Base-by-base conservation (phyloP, 2,329 filamentous ascomycete species). In the Hypocreales sp. region DNA sequence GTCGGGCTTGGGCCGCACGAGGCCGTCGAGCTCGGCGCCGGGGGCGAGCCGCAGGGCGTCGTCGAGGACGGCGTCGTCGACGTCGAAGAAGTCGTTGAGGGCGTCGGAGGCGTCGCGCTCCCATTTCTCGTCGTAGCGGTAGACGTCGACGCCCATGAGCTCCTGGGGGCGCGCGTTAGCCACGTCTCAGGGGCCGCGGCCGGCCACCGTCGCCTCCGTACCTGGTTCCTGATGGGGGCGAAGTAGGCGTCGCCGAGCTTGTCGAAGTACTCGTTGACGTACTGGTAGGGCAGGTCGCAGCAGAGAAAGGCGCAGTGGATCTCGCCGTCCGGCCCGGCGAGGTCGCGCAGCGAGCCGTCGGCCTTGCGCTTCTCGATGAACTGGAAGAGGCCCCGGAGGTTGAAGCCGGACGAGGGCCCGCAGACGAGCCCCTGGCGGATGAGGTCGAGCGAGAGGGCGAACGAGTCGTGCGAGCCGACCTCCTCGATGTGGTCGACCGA, bases 271-370 rank as follows among this genome's bases (percentile, higher is more conserved):
- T 67, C 64, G 15, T 58, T 51, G 24, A 74, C 59, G 32, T 74
- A 74, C 40, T 74, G 69, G 35, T 75, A 74, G 0, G 71, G 71
- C 15, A 75, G 35, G 31, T 76, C 71, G 31, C 69, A 73, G 46
- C 69, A 75, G 4, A 73, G 43, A 41, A 75, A 75, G 1, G 69
- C 67, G 24, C 63, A 68, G 33, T 63, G 54, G 2, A 64, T 50
- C 26, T 56, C 47, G 2, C 62, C 61, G 18, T 60, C 52, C 1
- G 48, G 41, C 1, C 56, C 58, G 1, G 55, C 50, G 2, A 71
- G 42, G 8, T 60, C 48, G 1, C 42, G 20, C 9, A 72, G 44
- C 0, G 48, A 58, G 1, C 56, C 60, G 0, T 50, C 51, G 0
- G 42, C 37, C 36, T 68, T 69, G 11, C 51, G 50, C 32, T 58